Conservation (phyloP, 1,284 basidiomycete species). For the Cryptococcus hybrid region DNA sequence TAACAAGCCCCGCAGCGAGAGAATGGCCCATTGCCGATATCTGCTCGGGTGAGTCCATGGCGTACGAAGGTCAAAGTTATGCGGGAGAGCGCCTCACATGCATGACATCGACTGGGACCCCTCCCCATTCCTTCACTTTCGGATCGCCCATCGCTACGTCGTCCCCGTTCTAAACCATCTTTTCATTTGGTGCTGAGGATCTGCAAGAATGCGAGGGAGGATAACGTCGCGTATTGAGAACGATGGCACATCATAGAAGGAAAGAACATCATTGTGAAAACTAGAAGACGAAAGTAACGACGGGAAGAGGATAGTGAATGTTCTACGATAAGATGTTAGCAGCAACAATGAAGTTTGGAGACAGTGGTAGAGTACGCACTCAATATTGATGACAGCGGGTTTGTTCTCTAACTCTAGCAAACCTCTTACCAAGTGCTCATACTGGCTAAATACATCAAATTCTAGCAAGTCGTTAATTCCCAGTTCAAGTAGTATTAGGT, state of each 20-base stretch:
- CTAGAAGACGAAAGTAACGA: constrained; percentile 37
- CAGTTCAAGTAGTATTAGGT: constrained; percentile 43
- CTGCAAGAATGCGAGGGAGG: constrained; percentile 38
- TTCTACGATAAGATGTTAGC: constrained; percentile 22
- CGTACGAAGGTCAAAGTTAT: not conserved
- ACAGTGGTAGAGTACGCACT: constrained; percentile 23
- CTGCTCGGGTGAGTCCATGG: constrained; percentile 11
- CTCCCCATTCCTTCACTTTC: constrained; percentile 42
- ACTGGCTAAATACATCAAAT: constrained; percentile 31
- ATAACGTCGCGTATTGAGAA: constrained; percentile 43
- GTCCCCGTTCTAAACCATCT: constrained; percentile 44
- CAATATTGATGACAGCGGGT: constrained; percentile 47
- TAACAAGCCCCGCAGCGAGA: constrained; percentile 37
- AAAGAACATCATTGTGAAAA: constrained; percentile 43
- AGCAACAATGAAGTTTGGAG: not conserved
- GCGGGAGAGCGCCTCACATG: constrained; percentile 31
- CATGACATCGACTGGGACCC: constrained; percentile 44
- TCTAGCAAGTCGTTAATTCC: constrained; percentile 44
- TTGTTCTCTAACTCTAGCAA: constrained; percentile 36
- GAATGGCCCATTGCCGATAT: constrained; percentile 44
- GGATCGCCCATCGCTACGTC: constrained; percentile 33
- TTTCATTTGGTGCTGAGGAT: constrained; percentile 36
- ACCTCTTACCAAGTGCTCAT: constrained; percentile 40
- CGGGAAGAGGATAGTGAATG: constrained; percentile 46
- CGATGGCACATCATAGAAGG: constrained; percentile 47